Evolutionary conservation across 495 filamentous ascomycete species (phyloP), one percentile per base, ranked within the genome.

Genomic region (Aspergillus ellipticus): DNA sequence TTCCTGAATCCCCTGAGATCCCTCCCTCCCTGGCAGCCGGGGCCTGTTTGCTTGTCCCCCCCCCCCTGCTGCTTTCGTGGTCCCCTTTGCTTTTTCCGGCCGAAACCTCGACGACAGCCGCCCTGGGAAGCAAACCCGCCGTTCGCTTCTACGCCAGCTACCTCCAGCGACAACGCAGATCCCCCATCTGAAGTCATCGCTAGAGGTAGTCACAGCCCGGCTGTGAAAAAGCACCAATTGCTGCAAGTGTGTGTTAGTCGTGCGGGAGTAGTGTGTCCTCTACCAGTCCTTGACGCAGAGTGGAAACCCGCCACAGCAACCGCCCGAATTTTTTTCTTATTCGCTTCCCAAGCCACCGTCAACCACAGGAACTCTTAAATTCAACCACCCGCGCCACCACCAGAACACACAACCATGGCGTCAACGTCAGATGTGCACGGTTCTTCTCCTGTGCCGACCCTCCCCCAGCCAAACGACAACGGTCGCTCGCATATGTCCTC

Each of bases 91-190:
- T 37, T 61, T 56, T 54, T 57, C 42, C 29, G 47, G 42, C 46
- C 28, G 35, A 42, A 41, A 31, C 35, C 31, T 20, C 28, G 22
- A 51, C 52, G 43, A 55, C 53, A 37, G 41, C 61, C 57, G 42
- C 42, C 57, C 53, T 57, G 42, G 53, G 35, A 26, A 42, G 31
- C 53, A 20, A 54, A 29, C 37, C 50, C 46, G 43, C 51, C 51
- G 31, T 46, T 56, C 35, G 49, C 46, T 19, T 26, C 41, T 53
- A 42, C 56, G 47, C 56, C 65, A 72, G 67, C 72, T 73, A 73
- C 72, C 72, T 75, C 70, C 70, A 73, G 72, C 72, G 69, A 67
- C 66, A 69, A 58, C 69, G 65, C 69, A 75, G 70, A 73, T 72
- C 59, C 66, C 41, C 64, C 59, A 63, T 73, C 70, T 73, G 72